Evolutionary conservation across 805 yeast genomes (phyloP), one percentile per base, ranked within the genome.

Genomic region (Wickerhamiella australiensis): DNA sequence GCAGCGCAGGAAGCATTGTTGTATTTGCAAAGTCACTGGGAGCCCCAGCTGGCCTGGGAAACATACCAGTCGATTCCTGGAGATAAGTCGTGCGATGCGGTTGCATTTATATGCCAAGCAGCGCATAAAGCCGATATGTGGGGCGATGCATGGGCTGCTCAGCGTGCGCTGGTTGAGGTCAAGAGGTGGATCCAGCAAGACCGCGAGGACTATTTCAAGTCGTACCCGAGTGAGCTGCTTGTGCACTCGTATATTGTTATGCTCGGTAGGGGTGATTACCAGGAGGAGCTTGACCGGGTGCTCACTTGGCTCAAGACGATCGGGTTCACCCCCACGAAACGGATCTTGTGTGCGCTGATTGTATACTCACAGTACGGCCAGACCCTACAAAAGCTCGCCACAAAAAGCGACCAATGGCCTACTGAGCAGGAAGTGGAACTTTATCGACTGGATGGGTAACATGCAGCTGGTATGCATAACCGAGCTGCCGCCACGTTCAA

Each of bases 81-180:
- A 46, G 43, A 50, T 62, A 54, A 27, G 59, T 59, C 60, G 41
- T 60, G 60, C 13, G 51, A 53, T 25, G 63, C 68, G 0, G 52
- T 75, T 1, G 52, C 65, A 2, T 73, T 79, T 0, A 63, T 82
- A 22, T 67, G 82, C 26, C 59, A 67, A 1, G 78, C 82, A 0
- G 70, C 80, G 5, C 59, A 65, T 54, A 49, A 52, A 37, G 48
- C 54, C 1, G 38, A 52, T 1, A 47, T 72, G 2, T 80, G 85
- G 85, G 77, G 68, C 8, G 63, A 65, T 1, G 46, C 69, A 36
- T 73, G 65, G 47, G 83, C 87, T 0, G 68, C 80, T 1, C 85
- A 80, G 55, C 67, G 78, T 22, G 79, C 83, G 0, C 68, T 78
- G 2, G 71, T 68, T 35, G 84, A 80, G 59, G 75, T 80, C 61